A percentile compares a stretch with the other conserved stretches of the same genome.
Evolutionary conservation across 1,284 basidiomycete genomes (phyloP).

Genomic region (Cerioporus squamosus): DNA sequence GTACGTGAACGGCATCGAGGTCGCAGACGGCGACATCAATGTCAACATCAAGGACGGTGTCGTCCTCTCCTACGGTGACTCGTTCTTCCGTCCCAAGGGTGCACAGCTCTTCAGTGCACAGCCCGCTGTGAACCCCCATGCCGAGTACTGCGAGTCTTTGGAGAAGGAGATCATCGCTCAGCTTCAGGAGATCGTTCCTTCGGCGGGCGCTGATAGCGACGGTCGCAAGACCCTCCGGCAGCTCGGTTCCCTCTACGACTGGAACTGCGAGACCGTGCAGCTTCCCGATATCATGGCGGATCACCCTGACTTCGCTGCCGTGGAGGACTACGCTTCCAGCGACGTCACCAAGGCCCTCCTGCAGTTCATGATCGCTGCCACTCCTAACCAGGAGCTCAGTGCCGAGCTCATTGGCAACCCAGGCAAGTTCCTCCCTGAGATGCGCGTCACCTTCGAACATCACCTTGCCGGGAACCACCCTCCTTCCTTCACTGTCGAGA

Average conservation of each 20-base stretch:
- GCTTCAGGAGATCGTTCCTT: constrained; percentile 18
- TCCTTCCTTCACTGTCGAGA: constrained; percentile 45
- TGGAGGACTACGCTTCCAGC: constrained; percentile 35
- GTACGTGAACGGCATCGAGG: constrained; percentile 81
- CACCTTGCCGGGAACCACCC: constrained; percentile 54
- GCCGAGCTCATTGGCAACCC: constrained; percentile 57
- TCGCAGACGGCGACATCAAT: constrained; percentile 89
- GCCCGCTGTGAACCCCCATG: constrained; percentile 51
- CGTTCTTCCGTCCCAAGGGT: constrained; percentile 67
- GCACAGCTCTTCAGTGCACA: constrained; percentile 41
- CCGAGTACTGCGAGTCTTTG: constrained; percentile 59
- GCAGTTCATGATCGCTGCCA: constrained; percentile 78
- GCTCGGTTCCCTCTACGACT: constrained; percentile 49
- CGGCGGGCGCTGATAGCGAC: constrained; percentile 37
- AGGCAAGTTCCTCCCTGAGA: constrained; percentile 51
- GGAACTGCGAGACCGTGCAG: constrained; percentile 58
- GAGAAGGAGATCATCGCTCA: constrained; percentile 41
- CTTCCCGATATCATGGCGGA: constrained; percentile 38
- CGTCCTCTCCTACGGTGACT: constrained; percentile 82
- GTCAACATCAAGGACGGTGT: constrained; percentile 85
- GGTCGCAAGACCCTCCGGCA: constrained; percentile 35
- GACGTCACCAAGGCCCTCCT: constrained; percentile 64
- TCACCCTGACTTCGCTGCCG: constrained; percentile 20
- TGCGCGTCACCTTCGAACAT: constrained; percentile 51
- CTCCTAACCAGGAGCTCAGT: constrained; percentile 56